Evolutionary conservation across 2,329 filamentous ascomycete genomes (phyloP), one percentile per base, ranked within the genome.

Genomic region (Dothiorella sarmentorum): DNA sequence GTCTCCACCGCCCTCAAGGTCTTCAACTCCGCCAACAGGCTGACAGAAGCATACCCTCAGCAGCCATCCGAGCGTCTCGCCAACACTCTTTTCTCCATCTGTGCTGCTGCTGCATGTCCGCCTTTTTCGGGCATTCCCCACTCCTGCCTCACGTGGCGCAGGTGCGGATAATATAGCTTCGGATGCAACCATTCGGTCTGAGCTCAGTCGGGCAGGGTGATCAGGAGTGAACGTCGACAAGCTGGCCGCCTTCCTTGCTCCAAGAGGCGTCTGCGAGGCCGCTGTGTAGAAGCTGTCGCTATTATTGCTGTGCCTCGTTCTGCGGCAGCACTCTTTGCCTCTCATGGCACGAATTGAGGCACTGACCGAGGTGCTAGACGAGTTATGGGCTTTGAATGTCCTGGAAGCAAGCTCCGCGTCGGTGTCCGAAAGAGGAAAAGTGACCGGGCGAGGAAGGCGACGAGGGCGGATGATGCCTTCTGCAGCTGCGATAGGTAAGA

Each of bases 1-100:
- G 64, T 63, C 2, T 69, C 80, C 11, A 71, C 72, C 1, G 59
- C 67, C 3, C 75, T 75, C 45, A 77, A 78, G 0, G 65, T 80
- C 4, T 66, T 82, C 6, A 67, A 77, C 13, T 75, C 76, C 43
- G 59, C 71, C 71, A 29, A 66, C 67, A 24, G 70, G 70, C 57
- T 73, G 69, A 52, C 71, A 73, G 58, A 73, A 73, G 63, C 69
- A 73, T 7, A 69, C 62, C 5, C 69, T 62, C 52, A 73, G 42
- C 11, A 62, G 57, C 45, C 69, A 66, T 3, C 65, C 69, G 17
- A 66, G 58, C 15, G 7, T 42, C 47, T 17, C 62, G 20, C 44
- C 59, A 22, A 22, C 15, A 20, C 40, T 31, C 29, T 52, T 51
- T 35, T 55, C 49, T 13, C 49, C 55, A n/a, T 17, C 13, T 10